phyloP scores from a whole-genome alignment of 805 yeast species.

The Kuraishia floccosa region DNA sequence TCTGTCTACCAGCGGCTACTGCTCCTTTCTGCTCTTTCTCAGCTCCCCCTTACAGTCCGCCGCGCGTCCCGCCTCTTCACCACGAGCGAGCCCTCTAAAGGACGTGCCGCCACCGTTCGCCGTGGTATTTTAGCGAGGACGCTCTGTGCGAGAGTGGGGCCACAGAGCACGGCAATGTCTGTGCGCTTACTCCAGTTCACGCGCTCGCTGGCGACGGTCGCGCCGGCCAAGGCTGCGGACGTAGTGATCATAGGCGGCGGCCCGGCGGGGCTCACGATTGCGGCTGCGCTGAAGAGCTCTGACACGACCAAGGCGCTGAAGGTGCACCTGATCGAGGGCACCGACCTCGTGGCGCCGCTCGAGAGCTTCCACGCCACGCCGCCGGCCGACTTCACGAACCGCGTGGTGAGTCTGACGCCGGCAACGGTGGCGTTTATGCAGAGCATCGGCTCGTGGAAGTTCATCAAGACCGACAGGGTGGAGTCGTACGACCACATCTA shows the following conservation, averaged over 20 bases:
- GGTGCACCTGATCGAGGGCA: constrained; percentile 67
- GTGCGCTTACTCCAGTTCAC: constrained; percentile 5
- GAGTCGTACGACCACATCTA: constrained; percentile 72
- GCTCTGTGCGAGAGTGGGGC: too few relatives aligned
- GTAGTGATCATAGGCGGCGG: constrained; percentile 93
- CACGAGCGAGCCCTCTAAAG: too few relatives aligned
- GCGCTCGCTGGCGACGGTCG: constrained; percentile 15
- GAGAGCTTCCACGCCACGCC: constrained; percentile 31
- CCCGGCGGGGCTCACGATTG: constrained; percentile 87
- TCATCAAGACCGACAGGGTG: constrained; percentile 56
- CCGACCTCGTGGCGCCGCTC: constrained; percentile 37
- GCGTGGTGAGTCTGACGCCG: constrained; percentile 84
- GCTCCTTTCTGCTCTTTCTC: too few relatives aligned
- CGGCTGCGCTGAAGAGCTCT: constrained; percentile 69
- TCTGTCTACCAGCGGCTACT: too few relatives aligned
- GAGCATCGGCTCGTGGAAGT: constrained; percentile 67
- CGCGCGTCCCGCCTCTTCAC: too few relatives aligned
- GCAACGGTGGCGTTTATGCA: constrained; percentile 56
- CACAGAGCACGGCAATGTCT: too few relatives aligned
- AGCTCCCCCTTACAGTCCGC: too few relatives aligned
- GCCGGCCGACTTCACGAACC: constrained; percentile 51
- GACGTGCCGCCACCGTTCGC: too few relatives aligned
- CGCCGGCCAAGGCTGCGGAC: constrained; percentile 29
- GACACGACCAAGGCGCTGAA: constrained; percentile 46
- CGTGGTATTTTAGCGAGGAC: too few relatives aligned